Evolutionary conservation across 768 basidiomycete species (phyloP), one percentile per base, ranked within the genome.

Genomic region (Macrolepiota fuliginosa): DNA sequence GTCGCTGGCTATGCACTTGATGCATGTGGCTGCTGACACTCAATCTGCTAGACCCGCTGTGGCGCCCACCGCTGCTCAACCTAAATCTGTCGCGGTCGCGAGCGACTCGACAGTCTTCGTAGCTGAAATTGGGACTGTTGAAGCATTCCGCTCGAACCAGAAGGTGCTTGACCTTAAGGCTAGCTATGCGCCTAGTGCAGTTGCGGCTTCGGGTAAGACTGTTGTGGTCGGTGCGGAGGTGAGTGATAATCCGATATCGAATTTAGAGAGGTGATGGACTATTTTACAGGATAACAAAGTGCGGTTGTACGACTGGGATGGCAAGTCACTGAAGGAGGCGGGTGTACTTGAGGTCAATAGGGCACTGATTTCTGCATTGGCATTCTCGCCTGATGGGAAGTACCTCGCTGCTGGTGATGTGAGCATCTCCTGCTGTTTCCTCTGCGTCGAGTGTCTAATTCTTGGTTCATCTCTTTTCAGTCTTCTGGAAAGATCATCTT

Each of bases 341-440:
- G 82, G 73, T 0, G 76, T 83, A 2, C 76, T 91, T 9, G 86
- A 89, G 64, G 86, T 85, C 35, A 90, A 90, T 71, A 83, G 83
- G 65, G 90, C 87, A 13, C 76, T 83, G 6, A 77, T 98, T 19
- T 88, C 87, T 45, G 86, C 86, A 0, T 72, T 98, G 5, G 84
- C 91, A 0, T 90, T 97, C 74, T 91, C 92, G 0, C 84, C 87
- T 0, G 87, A 96, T 71, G 91, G 90, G 0, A 77, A 75, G 22
- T 74, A 86, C 39, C 79, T 98, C 11, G 93, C 90, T 56, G 82
- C 88, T 5, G 96, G 96, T 51, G 94, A 98, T 74, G 94, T 96
- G 67, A 74, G 91, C 81, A 12, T 40, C 6, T 42, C 42, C 7
- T 1, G 6, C 42, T 29, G 35, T 54, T 45, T 39, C 35, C 22